Evolutionary conservation across 2,329 filamentous ascomycete genomes (phyloP).

Genomic region (Lasiodiplodia sp.): DNA sequence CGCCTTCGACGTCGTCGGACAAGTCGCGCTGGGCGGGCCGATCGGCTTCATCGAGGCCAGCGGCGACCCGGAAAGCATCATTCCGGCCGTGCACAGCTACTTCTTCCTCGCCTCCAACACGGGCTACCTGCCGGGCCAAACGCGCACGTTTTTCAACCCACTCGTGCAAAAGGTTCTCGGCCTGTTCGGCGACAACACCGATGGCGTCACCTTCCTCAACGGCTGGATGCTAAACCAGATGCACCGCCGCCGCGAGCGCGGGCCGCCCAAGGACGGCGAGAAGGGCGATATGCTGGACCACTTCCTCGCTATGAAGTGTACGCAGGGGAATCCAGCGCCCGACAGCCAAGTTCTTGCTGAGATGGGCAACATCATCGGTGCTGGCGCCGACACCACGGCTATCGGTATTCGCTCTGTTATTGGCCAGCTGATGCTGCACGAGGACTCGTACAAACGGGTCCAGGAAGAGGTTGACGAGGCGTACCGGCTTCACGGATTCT

Average conservation of each 20-base stretch:
- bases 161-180: neutral
- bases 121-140: neutral
- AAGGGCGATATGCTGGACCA: constrained; percentile 12
- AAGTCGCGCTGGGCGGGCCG: neutral
- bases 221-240: neutral
- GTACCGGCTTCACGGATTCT: neutral
- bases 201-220: neutral
- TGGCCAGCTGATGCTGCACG: constrained; percentile 47
- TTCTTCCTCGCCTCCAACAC: neutral
- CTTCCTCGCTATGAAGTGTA: constrained; percentile 1
- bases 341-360: neutral
- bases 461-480: neutral
- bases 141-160: neutral
- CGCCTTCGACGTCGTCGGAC: neutral
- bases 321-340: neutral
- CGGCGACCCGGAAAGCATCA: neutral
- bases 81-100: neutral
- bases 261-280: neutral
- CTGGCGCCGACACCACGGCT: constrained; percentile 56
- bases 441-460: neutral
- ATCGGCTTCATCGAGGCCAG: neutral
- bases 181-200: neutral
- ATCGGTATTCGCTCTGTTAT: constrained; percentile 56
- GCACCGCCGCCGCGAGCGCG: neutral
- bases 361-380: constrained; percentile 35